Evolutionary conservation across 2,329 filamentous ascomycete species (phyloP), one percentile per base, ranked within the genome.

Genomic region (Ophiosphaerella herpotricha): DNA sequence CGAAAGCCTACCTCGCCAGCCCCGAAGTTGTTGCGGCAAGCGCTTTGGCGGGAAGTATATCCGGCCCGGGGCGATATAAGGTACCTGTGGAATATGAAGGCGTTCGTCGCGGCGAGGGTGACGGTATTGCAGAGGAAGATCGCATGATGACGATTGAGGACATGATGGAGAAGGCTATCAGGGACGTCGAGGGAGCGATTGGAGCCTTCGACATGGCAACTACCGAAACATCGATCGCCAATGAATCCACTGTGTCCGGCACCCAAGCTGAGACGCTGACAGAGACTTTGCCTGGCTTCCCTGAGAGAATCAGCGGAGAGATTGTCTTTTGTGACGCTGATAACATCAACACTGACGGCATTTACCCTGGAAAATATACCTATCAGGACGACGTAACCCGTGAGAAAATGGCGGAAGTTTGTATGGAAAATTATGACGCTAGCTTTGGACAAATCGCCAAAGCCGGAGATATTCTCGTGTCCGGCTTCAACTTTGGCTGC

Each of bases 21-120:
- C 92, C 94, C 1, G 92, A 97, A 66, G 87, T 96, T 2, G 93
- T 97, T 0, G 93, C 93, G 4, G 92, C 94, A 7, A 95, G 90
- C 63, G 93, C 93, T 2, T 75, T 97, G 39, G 77, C 79, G 13
- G 89, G 89, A 11, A 82, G 81, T 53, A 91, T 92, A 32, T 78
- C 85, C 8, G 89, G 91, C 0, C 89, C 93, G 1, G 90, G 89
- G 21, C 86, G 82, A 81, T 97, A 95, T 68, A 71, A 90, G 71
- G 82, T 82, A 65, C 89, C 90, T 0, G 84, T 86, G 46, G 85
- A 82, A 41, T 84, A 85, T 32, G 76, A 82, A 46, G 85, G 89
- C 68, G 86, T 87, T 49, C 81, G 86, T 14, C 81, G 85, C 4
- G 89, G 89, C 24, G 85, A 91, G 67, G 89, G 89, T 24, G 87